Evolutionary conservation across 2,329 filamentous ascomycete species (phyloP), one percentile per base, ranked within the genome.

Genomic region (Talaromyces islandicus): DNA sequence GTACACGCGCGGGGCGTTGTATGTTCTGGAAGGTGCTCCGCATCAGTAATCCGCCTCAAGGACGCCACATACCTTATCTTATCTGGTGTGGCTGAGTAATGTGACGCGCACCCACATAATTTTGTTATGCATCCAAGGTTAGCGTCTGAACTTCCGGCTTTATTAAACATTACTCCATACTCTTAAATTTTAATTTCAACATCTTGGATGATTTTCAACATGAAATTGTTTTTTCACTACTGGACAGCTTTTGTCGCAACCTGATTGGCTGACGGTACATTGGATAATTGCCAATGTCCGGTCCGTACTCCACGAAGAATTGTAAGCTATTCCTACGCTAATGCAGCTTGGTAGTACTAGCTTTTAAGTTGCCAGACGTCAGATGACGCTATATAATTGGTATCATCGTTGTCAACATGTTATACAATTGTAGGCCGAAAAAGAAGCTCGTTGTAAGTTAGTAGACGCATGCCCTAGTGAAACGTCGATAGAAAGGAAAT

Each of bases 11-110:
- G n/a, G 41, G 21, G 17, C 19, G 17, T 21, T 46, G 43, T 48
- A 25, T 54, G 50, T 71, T 71, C 69, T 70, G 64, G 69, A 70
- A 71, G 64, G 58, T 69, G 63, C 68, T 57, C 54, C 56, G 61
- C 57, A 60, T 61, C 56, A 55, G 52, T 61, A 60, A 60, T 56
- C 54, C 38, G 41, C 27, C 30, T 6, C 48, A 11, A n/a, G 12
- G 5, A 4, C 48, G 48, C 48, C 48, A 35, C 32, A 10, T 6
- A 24, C n/a, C 32, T 61, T 56, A 59, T 61, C 60, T 61, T 61
- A 61, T 61, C 48, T 6, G 24, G 1, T 10, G 10, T 46, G 11
- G n/a, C 43, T 46, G 17, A 46, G n/a, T 24, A 7, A 24, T 24
- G 43, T 46, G 43, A n/a, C 41, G 35, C 35, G 6, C 14, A 17